These are phyloP conservation scores for Globisporangium cederbergense DNA, from an alignment of 352 stramenopile species.

Conservation along the genomic window DNA sequence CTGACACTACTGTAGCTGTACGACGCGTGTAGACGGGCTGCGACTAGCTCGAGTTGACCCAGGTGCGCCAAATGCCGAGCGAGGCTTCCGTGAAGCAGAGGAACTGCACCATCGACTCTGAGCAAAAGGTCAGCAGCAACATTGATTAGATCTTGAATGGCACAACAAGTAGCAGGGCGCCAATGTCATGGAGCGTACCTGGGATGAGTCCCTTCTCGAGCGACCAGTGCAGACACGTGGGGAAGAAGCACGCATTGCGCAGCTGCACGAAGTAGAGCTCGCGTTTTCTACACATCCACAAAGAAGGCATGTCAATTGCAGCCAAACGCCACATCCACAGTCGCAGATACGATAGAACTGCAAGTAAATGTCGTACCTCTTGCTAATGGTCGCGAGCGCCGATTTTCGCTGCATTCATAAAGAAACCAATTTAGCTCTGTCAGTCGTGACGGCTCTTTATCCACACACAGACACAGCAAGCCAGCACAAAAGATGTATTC, in stretches of 20 bases:
- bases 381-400: slow-evolving; percentile 44
- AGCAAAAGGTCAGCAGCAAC: neutral
- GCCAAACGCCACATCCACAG: too few relatives aligned
- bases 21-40: neutral
- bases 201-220: slow-evolving; percentile 62
- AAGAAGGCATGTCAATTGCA: neutral
- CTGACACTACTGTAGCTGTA: slow-evolving; percentile 1
- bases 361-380: slow-evolving; percentile 22
- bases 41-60: slow-evolving; percentile 40
- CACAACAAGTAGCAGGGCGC: neutral
- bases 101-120: slow-evolving; percentile 72
- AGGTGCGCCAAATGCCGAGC: slow-evolving; percentile 71
- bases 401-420: slow-evolving; percentile 28
- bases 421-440: neutral
- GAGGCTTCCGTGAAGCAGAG: slow-evolving; percentile 66
- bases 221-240: slow-evolving; percentile 81
- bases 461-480: neutral
- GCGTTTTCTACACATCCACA: slow-evolving; percentile 35
- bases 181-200: slow-evolving; percentile 28
- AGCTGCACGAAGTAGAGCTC: slow-evolving; percentile 79
- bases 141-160: neutral
- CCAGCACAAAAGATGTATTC: neutral
- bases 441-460: neutral
- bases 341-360: too few relatives aligned
- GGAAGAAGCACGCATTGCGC: slow-evolving; percentile 79